Conservation (phyloP, 2,329 filamentous ascomycete species). For the Alternaria sp. region DNA sequence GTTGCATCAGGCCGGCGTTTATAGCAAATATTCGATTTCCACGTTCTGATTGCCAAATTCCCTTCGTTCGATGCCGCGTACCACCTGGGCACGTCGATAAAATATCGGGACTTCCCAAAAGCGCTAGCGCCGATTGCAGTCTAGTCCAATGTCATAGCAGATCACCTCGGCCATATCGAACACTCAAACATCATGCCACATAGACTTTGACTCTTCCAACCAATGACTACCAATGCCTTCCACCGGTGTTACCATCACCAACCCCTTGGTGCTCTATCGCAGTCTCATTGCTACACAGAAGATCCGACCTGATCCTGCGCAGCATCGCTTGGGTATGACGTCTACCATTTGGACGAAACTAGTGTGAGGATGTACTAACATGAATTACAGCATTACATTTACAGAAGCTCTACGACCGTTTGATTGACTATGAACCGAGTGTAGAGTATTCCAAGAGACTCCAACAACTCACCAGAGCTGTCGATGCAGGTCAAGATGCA, state of each 20-base stretch:
- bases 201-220: constrained; percentile 9
- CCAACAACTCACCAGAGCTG: constrained; percentile 61
- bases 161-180: constrained; percentile 29
- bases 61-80: not conserved
- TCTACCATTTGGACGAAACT: constrained; percentile 36
- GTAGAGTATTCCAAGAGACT: constrained; percentile 72
- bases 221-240: constrained; percentile 43
- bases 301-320: constrained; percentile 72
- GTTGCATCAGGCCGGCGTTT: constrained; percentile 38
- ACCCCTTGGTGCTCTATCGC: constrained; percentile 78
- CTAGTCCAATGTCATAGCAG: constrained; percentile 27
- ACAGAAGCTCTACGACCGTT: constrained; percentile 74
- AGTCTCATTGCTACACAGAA: constrained; percentile 70
- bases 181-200: constrained; percentile 11
- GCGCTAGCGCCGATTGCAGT: constrained; percentile 30
- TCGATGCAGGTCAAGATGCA: constrained; percentile 38
- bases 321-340: constrained; percentile 66
- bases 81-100: not conserved
- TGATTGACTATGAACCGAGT: constrained; percentile 80
- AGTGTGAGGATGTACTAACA: constrained; percentile 20
- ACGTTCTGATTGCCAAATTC: not conserved
- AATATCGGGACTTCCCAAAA: constrained; percentile 13
- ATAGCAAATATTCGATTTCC: not conserved
- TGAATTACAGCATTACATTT: constrained; percentile 68
- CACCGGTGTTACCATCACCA: constrained; percentile 59